Base-by-base conservation (phyloP, 2,329 filamentous ascomycete genomes). In the Aspergillus sp. region DNA sequence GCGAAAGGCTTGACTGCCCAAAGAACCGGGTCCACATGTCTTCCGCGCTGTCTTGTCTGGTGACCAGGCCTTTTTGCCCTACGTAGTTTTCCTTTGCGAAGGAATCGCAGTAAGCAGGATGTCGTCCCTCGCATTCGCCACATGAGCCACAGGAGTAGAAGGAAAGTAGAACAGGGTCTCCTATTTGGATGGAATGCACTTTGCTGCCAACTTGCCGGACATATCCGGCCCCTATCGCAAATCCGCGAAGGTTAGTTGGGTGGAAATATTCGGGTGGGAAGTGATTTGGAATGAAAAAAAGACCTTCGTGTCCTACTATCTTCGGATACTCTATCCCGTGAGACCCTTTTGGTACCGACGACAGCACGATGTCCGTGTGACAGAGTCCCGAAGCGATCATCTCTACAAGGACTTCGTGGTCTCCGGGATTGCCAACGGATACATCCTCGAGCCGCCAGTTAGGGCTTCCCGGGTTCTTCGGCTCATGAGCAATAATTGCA, bases 81-180 rank as follows among this genome's bases (percentile, higher is more conserved):
- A 42, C 30, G 33, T 55, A 61, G 9, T 61, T 62, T 20, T 50
- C 43, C 2, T 3, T 1, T 1, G 30, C 47, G 17, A 62, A 57
- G 4, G 20, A 22, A 22, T 58, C 49, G 51, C 72, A 74, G 42
- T 65, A 67, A 2, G 66, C 62, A 26, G 55, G 63, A 40, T 60
- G 67, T 2, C 49, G 58, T 13, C 51, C 53, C 26, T 33, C 47
- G 47, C 73, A 75, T 13, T 63, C 54, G 3, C 42, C 49, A 55
- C 72, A 75, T 0, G 54, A 33, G 9, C 63, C 60, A 53, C 72
- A 75, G 45, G 59, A 65, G 7, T 60, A 61, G 41, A 66, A 73
- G 1, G 65, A 68, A 2, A 74, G 60, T 5, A 75, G 56, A 3
- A 74, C 70, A 6, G 61, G 58, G 52, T 64, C 49, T 36, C 63